phyloP scores from a whole-genome alignment of 2,329 filamentous ascomycete genomes.

The Hypoxylon sp. region DNA sequence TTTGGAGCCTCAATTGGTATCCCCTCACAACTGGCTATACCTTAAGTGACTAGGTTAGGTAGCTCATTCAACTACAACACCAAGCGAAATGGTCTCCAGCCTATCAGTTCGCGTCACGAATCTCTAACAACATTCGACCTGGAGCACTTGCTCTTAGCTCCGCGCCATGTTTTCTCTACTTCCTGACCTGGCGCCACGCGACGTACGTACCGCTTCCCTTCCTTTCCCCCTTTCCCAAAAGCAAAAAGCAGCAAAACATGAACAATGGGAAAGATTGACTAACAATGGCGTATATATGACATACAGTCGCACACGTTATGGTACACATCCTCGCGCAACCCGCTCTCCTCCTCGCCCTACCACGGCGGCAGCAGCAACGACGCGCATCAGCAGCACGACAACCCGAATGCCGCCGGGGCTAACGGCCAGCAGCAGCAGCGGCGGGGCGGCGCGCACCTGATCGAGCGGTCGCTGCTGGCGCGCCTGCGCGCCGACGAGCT shows the following conservation, averaged over 20 bases:
- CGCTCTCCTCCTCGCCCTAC: slow-evolving; percentile 52
- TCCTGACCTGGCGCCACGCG: slow-evolving; percentile 75
- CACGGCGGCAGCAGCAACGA: slow-evolving; percentile 47
- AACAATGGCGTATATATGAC: slow-evolving; percentile 17
- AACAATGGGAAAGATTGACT: slow-evolving; percentile 25
- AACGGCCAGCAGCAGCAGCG: slow-evolving; percentile 28
- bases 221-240: too few species aligned
- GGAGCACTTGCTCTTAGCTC: slow-evolving; percentile 16
- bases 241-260: slow-evolving; percentile 13
- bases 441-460: slow-evolving; percentile 54
- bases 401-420: slow-evolving; percentile 49
- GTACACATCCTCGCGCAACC: slow-evolving; percentile 74
- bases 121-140: slow-evolving; percentile 28
- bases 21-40: slow-evolving; percentile 9
- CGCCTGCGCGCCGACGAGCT: slow-evolving; percentile 81
- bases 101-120: slow-evolving; percentile 3
- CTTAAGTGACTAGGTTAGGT: slow-evolving; percentile 5
- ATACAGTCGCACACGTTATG: slow-evolving; percentile 76
- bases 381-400: slow-evolving; percentile 40
- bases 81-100: slow-evolving; percentile 19
- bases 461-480: slow-evolving; percentile 72
- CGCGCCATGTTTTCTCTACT: slow-evolving; percentile 71
- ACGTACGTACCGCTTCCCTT: slow-evolving; percentile 63
- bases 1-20: slow-evolving; percentile 33
- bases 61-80: slow-evolving; percentile 3